Evolutionary conservation across 495 filamentous ascomycete genomes (phyloP).

Genomic region (Xylaria castorea): DNA sequence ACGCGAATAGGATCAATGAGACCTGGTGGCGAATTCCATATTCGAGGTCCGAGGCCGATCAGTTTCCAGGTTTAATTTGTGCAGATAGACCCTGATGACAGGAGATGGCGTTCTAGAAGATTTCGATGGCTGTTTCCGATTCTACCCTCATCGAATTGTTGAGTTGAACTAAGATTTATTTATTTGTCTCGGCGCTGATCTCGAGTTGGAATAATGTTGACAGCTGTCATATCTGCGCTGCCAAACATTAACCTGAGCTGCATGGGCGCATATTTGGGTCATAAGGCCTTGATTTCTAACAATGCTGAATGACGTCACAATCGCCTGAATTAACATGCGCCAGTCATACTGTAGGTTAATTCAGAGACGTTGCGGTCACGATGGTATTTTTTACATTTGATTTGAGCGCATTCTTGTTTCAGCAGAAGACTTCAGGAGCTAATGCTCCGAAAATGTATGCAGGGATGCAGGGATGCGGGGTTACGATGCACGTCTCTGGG

Average conservation of each 20-base stretch:
- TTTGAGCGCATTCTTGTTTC: slow-evolving; percentile 7
- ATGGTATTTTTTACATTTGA: slow-evolving; percentile 5
- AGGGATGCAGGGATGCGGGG: slow-evolving; percentile 3
- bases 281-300: neutral
- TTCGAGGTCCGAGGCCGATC: neutral
- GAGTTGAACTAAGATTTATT: neutral
- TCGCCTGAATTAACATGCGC: neutral
- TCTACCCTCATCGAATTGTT: neutral
- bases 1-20: neutral
- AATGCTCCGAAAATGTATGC: slow-evolving; percentile 18
- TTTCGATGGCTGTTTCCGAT: slow-evolving; percentile 9
- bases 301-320: slow-evolving; percentile 8
- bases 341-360: neutral
- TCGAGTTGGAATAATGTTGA: neutral
- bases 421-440: slow-evolving; percentile 1
- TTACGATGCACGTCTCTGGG: neutral
- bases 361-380: neutral
- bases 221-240: neutral
- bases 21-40: neutral
- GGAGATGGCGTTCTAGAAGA: slow-evolving; percentile 6
- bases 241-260: neutral
- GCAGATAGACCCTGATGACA: neutral
- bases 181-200: neutral
- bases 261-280: slow-evolving; percentile 8
- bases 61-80: neutral